Conservation (phyloP, 106 monocot genomes). For the Phalaenopsis equestris region DNA sequence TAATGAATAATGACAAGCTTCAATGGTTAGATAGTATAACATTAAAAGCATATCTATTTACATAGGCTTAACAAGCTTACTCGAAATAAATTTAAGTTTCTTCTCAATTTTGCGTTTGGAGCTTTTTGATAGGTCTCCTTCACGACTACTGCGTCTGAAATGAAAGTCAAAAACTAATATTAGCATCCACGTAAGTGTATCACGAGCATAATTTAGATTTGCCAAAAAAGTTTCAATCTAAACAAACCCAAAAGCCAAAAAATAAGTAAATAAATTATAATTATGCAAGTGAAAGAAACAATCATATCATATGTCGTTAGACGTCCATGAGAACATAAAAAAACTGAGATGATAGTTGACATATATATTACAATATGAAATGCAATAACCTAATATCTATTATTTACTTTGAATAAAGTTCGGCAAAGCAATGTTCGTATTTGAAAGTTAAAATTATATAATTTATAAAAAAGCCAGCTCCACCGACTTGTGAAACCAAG, state of each 20-base stretch:
- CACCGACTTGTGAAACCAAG: neutral
- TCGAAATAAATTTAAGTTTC: slow-evolving; percentile 10
- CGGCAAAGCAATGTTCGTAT: too few relatives aligned
- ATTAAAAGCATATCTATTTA: neutral
- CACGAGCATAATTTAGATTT: neutral
- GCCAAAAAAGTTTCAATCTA: neutral
- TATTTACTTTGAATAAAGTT: too few relatives aligned
- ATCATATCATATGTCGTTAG: neutral
- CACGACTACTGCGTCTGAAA: neutral
- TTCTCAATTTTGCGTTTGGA: slow-evolving; percentile 8
- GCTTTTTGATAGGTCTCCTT: slow-evolving; percentile 2
- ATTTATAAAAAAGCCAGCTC: neutral
- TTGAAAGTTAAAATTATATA: neutral
- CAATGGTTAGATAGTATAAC: neutral
- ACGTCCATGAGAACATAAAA: neutral
- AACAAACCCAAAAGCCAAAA: neutral
- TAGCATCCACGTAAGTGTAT: neutral
- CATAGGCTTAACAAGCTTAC: slow-evolving; percentile 5
- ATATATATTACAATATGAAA: neutral
- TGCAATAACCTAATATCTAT: neutral
- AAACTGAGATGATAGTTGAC: neutral
- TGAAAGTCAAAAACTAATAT: neutral
- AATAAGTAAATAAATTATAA: neutral
- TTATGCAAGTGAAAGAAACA: neutral
- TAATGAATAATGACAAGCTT: neutral